phyloP scores from a whole-genome alignment of 139 green algal species.

The Coelastrella sp. region DNA sequence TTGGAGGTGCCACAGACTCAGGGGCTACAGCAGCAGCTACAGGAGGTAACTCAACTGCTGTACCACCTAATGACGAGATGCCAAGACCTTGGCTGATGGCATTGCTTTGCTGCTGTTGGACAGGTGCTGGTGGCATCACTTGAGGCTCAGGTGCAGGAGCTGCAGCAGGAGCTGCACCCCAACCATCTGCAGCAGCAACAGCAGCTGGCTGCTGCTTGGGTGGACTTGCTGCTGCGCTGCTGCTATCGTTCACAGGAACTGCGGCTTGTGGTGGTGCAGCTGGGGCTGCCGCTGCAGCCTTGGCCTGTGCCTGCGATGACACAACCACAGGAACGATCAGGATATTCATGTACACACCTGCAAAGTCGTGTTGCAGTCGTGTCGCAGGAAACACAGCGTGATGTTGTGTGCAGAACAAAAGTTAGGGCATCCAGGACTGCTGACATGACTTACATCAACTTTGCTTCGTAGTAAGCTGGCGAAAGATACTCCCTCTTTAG shows the following conservation, averaged over 20 bases:
- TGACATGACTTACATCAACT: neutral
- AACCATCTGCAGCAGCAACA: neutral
- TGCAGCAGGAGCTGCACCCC: conserved; percentile 32
- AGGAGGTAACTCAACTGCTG: conserved; percentile 30
- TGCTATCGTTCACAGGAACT: conserved; percentile 1
- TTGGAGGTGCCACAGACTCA: conserved; percentile 6
- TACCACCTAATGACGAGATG: conserved; percentile 15
- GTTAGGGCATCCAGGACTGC: neutral
- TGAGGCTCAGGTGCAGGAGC: neutral
- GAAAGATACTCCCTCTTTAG: conserved; percentile 46
- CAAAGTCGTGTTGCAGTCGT: neutral
- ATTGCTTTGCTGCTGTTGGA: neutral
- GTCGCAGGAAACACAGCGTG: neutral
- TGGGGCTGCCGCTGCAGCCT: conserved; percentile 25
- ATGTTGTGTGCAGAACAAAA: neutral
- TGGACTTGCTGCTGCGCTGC: conserved; percentile 33
- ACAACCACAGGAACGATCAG: neutral
- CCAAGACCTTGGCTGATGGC: conserved; percentile 9
- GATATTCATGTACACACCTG: neutral
- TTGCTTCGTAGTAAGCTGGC: conserved; percentile 20
- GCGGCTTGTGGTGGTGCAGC: conserved; percentile 22
- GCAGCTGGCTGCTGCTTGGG: conserved; percentile 15
- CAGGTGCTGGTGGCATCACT: neutral
- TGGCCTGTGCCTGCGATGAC: neutral
- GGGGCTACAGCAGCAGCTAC: neutral